Base-by-base conservation (phyloP, 225 moss, liverwort and hornwort genomes). In the Polytrichum formosum region DNA sequence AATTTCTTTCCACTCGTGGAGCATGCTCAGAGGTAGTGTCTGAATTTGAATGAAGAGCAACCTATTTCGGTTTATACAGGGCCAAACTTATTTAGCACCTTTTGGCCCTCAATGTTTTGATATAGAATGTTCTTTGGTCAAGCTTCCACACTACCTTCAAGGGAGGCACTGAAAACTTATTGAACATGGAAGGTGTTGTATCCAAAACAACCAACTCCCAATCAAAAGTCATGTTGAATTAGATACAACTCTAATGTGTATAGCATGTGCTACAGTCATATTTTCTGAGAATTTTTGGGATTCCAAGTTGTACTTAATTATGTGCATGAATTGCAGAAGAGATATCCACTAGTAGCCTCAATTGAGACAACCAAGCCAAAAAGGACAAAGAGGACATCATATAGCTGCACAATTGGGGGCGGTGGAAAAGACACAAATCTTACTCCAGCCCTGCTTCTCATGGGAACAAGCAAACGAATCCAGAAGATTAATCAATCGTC, bases 371-470 rank as follows among this genome's bases (percentile, higher is more conserved):
- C 61, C 56, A 80, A 83, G 53, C 76, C 79, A 72, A 85, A 68
- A 75, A 74, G 67, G 7, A 74, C 72, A 67, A 86, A 70, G 58
- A 77, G 37, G 21, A 31, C 74, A 28, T 71, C 67, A 72, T 58
- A 20, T 28, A 77, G 27, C 53, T 10, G 10, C 46, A 16, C 46
- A 46, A 46, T 46, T 46, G 46, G 46, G 13, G 46, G 16, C 16
- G 7, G 37, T 64, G 64, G 70, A 53, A 73, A 53, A 35, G 71
- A 79, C 55, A 46, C 75, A 26, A 73, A 21, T 54, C 85, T 82
- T 64, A 77, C 72, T 60, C 65, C 70, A 56, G 82, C 85, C 55
- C 79, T 82, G 19, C 75, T 86, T 54, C 85, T 82, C 60, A 67
- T 73, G 30, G 72, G 56, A 54, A 73, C 67, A 68, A 37, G 66